Evolutionary conservation across 352 stramenopile genomes (phyloP).

Genomic region (Phytophthora kernoviae): DNA sequence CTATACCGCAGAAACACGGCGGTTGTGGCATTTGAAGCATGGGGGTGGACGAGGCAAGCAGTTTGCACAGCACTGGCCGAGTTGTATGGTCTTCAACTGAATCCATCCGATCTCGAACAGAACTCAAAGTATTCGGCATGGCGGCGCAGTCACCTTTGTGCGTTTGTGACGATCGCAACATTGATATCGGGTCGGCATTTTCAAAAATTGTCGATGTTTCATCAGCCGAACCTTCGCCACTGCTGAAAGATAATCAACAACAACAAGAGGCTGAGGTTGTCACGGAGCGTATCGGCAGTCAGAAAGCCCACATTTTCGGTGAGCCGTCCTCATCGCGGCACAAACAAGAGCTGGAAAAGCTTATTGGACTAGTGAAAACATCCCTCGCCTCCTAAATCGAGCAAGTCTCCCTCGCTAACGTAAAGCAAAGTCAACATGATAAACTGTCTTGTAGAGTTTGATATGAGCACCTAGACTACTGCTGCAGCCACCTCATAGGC

Average conservation of each 20-base stretch:
- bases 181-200: conserved; percentile 9
- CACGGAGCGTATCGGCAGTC: too few species aligned
- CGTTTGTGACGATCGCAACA: conserved; percentile 21
- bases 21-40: conserved; percentile 17
- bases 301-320: not conserved
- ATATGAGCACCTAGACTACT: too few species aligned
- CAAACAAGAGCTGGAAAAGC: conserved; percentile 56
- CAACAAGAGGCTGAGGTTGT: not conserved
- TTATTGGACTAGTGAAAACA: conserved; percentile 58
- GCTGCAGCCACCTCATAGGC: conserved; percentile 12
- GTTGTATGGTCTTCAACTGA: conserved; percentile 20
- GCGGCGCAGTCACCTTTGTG: conserved; percentile 8
- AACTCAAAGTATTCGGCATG: not conserved
- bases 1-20: not conserved
- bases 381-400: conserved; percentile 20
- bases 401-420: too few species aligned
- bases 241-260: not conserved
- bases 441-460: too few species aligned
- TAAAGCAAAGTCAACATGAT: not conserved
- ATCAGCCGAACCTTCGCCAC: not conserved
- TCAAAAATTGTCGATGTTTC: not conserved
- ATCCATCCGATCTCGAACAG: not conserved
- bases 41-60: conserved; percentile 5
- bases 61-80: conserved; percentile 15
- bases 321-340: conserved; percentile 21